These are phyloP conservation scores for Arxiozyma slooffiae DNA, from an alignment of 1,139 yeast species.

Conservation along the genomic window DNA sequence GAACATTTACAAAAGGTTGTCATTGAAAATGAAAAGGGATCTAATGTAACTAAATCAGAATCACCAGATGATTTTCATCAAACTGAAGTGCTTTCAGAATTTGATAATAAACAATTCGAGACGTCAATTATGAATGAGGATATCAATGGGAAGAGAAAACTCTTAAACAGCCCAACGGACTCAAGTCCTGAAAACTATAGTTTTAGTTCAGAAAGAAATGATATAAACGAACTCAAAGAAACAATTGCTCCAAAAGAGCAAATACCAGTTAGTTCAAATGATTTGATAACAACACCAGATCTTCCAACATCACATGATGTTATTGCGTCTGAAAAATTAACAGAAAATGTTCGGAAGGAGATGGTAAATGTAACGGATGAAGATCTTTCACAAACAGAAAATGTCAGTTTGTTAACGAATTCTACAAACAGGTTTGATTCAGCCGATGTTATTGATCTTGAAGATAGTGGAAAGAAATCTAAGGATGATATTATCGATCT, in stretches of 20 bases:
- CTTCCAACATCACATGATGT: not conserved
- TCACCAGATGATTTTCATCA: not conserved
- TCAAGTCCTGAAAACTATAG: not conserved
- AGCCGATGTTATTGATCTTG: not conserved
- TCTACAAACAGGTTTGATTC: not conserved
- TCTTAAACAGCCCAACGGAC: not conserved
- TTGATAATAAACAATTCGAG: conserved; percentile 4
- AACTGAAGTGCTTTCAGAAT: not conserved
- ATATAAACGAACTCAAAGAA: not conserved
- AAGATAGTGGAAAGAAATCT: not conserved
- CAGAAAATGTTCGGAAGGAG: not conserved
- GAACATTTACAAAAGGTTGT: conserved; percentile 15
- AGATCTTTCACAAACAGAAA: not conserved
- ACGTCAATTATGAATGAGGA: not conserved
- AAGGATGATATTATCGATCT: not conserved
- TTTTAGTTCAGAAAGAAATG: not conserved
- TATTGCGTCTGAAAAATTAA: not conserved
- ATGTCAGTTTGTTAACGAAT: not conserved
- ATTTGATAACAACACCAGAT: conserved; percentile 1
- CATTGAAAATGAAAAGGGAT: conserved; percentile 4
- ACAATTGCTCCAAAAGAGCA: not conserved
- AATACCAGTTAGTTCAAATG: not conserved
- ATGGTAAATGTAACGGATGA: not conserved
- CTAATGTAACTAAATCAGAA: not conserved
- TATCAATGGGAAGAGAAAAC: not conserved